Conservation (phyloP, 257 asterid genomes). For the Penstemon eatonii region DNA sequence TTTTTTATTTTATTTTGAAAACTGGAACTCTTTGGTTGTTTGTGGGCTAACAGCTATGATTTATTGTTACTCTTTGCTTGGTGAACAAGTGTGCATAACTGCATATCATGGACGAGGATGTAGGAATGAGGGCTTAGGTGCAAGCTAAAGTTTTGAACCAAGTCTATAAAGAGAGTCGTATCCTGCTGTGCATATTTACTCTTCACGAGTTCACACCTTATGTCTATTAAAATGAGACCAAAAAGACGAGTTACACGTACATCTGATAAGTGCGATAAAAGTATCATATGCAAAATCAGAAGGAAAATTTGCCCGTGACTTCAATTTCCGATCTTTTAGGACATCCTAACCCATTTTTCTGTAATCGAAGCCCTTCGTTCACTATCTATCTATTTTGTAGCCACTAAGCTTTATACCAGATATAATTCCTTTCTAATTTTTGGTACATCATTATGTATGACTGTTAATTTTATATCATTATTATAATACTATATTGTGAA, state of each 20-base stretch:
- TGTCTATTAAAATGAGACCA: constrained; percentile 7
- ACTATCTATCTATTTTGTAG: not conserved
- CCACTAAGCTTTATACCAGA: constrained; percentile 3
- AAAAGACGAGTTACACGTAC: not conserved
- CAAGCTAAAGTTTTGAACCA: not conserved
- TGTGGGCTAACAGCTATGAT: not conserved
- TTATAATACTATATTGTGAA: not conserved
- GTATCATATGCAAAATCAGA: not conserved
- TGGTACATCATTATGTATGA: constrained; percentile 13
- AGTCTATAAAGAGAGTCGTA: constrained; percentile 9
- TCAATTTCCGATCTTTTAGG: constrained; percentile 1
- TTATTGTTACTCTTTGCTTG: constrained; percentile 15
- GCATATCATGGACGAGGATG: constrained; percentile 16
- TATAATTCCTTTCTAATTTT: not conserved
- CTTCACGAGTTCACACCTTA: not conserved
- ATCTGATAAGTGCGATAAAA: constrained; percentile 2
- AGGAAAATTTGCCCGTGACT: too few species aligned
- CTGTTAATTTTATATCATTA: constrained; percentile 1
- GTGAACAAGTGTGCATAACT: constrained; percentile 9
- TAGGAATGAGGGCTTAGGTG: constrained; percentile 12
- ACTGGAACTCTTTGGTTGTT: not conserved
- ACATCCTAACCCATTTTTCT: not conserved
- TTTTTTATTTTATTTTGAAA: constrained; percentile 8
- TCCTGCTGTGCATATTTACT: not conserved
- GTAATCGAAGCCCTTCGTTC: not conserved